Evolutionary conservation across 2,329 filamentous ascomycete genomes (phyloP).

Genomic region (Trichoderma atroviride): DNA sequence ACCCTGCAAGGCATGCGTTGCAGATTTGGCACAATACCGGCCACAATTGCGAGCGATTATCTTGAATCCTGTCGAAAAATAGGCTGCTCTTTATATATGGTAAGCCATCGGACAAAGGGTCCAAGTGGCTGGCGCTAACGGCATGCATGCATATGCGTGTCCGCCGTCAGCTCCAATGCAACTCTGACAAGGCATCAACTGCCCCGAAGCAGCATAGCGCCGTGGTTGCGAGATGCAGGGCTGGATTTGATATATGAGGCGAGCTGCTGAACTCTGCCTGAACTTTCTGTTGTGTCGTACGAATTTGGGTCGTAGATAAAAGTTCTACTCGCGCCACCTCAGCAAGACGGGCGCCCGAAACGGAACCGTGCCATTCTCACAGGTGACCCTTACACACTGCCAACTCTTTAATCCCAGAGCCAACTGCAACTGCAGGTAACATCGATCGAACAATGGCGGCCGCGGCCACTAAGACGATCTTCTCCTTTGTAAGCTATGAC

Average conservation of each 20-base stretch:
- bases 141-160: neutral
- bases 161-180: neutral
- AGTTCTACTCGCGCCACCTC: neutral
- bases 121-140: neutral
- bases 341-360: neutral
- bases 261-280: neutral
- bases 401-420: neutral
- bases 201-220: neutral
- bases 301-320: neutral
- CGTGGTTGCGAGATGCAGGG: neutral
- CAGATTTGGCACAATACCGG: neutral
- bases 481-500: conserved; percentile 19
- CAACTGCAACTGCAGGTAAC: neutral
- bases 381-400: neutral
- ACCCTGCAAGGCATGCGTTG: neutral
- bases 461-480: neutral
- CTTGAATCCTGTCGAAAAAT: neutral
- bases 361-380: neutral
- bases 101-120: neutral
- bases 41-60: neutral
- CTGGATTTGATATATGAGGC: neutral
- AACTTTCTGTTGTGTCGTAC: neutral
- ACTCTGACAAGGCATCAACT: conserved; percentile 4
- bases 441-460: neutral
- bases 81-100: neutral